phyloP scores from a whole-genome alignment of 2,329 filamentous ascomycete species.

The Sporothrix brasiliensis region DNA sequence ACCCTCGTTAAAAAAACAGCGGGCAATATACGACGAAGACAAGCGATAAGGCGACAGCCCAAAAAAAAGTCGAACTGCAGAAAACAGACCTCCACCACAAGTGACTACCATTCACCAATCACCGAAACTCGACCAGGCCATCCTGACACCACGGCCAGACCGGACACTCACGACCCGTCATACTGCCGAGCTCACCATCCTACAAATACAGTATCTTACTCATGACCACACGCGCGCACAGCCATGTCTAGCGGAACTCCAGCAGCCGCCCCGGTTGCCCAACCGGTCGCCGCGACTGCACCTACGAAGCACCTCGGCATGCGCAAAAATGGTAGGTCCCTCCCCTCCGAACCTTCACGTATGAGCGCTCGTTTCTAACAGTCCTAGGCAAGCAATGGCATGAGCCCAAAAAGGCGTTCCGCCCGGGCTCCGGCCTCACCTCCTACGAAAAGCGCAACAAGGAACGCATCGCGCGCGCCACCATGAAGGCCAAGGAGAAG shows the following conservation, averaged over 20 bases:
- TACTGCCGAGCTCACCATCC: background rate
- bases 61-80: conserved; percentile 7
- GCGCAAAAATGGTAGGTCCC: conserved; percentile 78
- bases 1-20: conserved; percentile 26
- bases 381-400: conserved; percentile 91
- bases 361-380: background rate
- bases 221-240: conserved; percentile 30
- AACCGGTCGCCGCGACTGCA: conserved; percentile 13
- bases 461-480: conserved; percentile 67
- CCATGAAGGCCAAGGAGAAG: conserved; percentile 90
- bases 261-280: conserved; percentile 42
- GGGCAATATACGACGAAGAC: conserved; percentile 6
- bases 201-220: background rate
- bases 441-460: conserved; percentile 77
- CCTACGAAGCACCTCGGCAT: conserved; percentile 60
- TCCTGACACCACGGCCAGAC: background rate
- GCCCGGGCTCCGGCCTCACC: conserved; percentile 74
- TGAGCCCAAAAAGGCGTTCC: conserved; percentile 77
- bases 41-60: background rate
- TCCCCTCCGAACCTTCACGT: background rate
- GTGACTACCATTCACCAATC: conserved; percentile 1
- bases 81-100: background rate
- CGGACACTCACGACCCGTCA: background rate
- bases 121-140: background rate
- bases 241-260: conserved; percentile 50